These are phyloP conservation scores for Rhodosporidiobolus sp. DNA, from an alignment of 768 basidiomycete species.

Conservation along the genomic window DNA sequence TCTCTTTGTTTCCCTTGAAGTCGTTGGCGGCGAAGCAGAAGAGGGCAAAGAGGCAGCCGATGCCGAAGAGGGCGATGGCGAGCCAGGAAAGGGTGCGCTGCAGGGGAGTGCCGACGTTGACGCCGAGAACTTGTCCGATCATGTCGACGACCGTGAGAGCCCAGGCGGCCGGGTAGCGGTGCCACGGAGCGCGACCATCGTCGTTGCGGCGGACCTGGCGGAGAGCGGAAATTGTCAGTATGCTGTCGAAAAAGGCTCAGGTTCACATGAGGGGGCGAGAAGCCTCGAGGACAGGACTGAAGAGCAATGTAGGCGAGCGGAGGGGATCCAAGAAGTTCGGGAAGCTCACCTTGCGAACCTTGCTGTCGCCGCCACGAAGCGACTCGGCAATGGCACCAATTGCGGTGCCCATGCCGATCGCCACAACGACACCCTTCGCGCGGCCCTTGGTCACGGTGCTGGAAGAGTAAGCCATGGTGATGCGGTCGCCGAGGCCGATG, in stretches of 20 bases:
- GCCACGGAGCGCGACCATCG: constrained; percentile 35
- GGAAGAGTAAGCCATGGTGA: constrained; percentile 50
- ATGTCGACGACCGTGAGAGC: constrained; percentile 31
- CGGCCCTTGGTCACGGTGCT: constrained; percentile 54
- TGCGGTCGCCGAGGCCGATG: constrained; percentile 41
- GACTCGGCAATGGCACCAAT: constrained; percentile 51
- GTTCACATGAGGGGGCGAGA: too few relatives aligned
- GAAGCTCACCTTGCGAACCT: constrained; percentile 48
- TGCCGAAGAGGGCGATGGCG: constrained; percentile 40
- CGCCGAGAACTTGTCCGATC: constrained; percentile 52
- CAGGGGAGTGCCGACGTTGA: constrained; percentile 41
- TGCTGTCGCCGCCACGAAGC: constrained; percentile 46
- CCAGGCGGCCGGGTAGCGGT: constrained; percentile 35
- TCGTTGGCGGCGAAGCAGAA: constrained; percentile 42
- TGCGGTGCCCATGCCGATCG: constrained; percentile 51
- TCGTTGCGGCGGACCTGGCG: constrained; percentile 46
- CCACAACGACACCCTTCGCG: constrained; percentile 50
- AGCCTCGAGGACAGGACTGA: too few relatives aligned
- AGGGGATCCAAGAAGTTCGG: constrained; percentile 48
- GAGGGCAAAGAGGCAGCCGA: constrained; percentile 42
- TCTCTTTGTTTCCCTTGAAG: constrained; percentile 35
- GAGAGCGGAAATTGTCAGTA: constrained; percentile 43
- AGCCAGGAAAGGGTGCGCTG: constrained; percentile 42
- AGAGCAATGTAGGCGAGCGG: constrained; percentile 41
- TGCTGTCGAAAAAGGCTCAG: constrained; percentile 49